phyloP scores from a whole-genome alignment of 805 yeast genomes.

The Cyberlindnera amylophila region DNA sequence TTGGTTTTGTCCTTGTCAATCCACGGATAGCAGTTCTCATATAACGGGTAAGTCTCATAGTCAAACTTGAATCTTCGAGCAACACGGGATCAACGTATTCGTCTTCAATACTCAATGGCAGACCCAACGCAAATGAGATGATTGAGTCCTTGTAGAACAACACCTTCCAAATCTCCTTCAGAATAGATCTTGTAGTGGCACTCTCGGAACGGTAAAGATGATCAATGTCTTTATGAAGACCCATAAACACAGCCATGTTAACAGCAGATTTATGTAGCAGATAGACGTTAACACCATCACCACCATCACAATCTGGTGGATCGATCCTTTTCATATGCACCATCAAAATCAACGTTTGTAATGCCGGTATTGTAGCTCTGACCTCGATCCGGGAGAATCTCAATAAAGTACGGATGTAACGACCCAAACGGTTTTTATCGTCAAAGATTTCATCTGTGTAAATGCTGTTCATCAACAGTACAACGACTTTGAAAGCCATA shows the following conservation, averaged over 20 bases:
- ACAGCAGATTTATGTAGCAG: conserved; percentile 19
- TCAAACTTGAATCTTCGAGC: not conserved
- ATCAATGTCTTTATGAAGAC: conserved; percentile 24
- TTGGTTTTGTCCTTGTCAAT: conserved; percentile 5
- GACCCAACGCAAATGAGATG: conserved; percentile 19
- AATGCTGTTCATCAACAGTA: conserved; percentile 7
- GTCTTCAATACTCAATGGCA: conserved; percentile 23
- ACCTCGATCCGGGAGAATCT: conserved; percentile 10
- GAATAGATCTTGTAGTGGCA: not conserved
- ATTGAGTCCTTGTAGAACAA: conserved; percentile 19
- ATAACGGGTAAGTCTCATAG: conserved; percentile 6
- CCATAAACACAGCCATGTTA: conserved; percentile 25
- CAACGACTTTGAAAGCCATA: conserved; percentile 10
- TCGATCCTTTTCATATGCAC: conserved; percentile 15
- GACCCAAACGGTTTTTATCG: conserved; percentile 13
- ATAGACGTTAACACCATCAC: conserved; percentile 20
- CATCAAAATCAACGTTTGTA: conserved; percentile 21
- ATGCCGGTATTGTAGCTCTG: conserved; percentile 19
- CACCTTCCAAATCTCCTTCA: conserved; percentile 20
- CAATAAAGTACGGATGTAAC: conserved; percentile 17
- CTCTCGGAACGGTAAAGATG: conserved; percentile 12
- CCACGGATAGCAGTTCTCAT: conserved; percentile 15
- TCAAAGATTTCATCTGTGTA: conserved; percentile 8
- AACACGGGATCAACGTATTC: conserved; percentile 7
- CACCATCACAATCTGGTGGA: conserved; percentile 24